phyloP scores from a whole-genome alignment of 805 yeast species.

The Metschnikowia aberdeeniae region DNA sequence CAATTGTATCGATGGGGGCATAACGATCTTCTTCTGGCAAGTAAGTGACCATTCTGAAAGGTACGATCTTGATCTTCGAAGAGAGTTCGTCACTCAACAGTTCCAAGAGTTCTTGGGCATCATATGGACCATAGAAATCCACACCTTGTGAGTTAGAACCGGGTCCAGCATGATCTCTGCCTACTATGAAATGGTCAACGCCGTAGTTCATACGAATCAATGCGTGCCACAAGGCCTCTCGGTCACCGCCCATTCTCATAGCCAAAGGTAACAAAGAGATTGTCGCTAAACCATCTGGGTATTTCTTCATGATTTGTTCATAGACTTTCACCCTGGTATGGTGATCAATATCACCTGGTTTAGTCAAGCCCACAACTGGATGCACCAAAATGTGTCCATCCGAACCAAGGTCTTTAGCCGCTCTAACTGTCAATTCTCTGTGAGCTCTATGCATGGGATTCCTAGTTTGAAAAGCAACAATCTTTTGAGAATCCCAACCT shows the following conservation, averaged over 20 bases:
- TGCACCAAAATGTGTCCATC: conserved; percentile 75
- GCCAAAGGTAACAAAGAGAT: conserved; percentile 87
- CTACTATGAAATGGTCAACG: conserved; percentile 94
- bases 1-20: conserved; percentile 91
- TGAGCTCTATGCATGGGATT: conserved; percentile 99
- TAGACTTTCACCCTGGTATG: conserved; percentile 96
- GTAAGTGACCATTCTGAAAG: conserved; percentile 95
- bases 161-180: conserved; percentile 98
- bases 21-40: conserved; percentile 93
- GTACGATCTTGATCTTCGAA: conserved; percentile 72
- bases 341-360: conserved; percentile 97
- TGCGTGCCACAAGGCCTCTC: conserved; percentile 98
- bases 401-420: conserved; percentile 89
- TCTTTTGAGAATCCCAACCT: conserved; percentile 69
- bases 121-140: conserved; percentile 95
- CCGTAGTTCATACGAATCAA: conserved; percentile 95
- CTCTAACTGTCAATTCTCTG: conserved; percentile 91
- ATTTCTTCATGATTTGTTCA: conserved; percentile 85
- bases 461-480: conserved; percentile 97
- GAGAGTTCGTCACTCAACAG: conserved; percentile 71
- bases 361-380: conserved; percentile 95
- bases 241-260: conserved; percentile 99
- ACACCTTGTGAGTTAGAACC: conserved; percentile 83
- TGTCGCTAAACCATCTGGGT: conserved; percentile 91
- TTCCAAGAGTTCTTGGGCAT: conserved; percentile 87